Base-by-base conservation (phyloP, 1,139 yeast genomes). In the Meyerozyma elateridarum region DNA sequence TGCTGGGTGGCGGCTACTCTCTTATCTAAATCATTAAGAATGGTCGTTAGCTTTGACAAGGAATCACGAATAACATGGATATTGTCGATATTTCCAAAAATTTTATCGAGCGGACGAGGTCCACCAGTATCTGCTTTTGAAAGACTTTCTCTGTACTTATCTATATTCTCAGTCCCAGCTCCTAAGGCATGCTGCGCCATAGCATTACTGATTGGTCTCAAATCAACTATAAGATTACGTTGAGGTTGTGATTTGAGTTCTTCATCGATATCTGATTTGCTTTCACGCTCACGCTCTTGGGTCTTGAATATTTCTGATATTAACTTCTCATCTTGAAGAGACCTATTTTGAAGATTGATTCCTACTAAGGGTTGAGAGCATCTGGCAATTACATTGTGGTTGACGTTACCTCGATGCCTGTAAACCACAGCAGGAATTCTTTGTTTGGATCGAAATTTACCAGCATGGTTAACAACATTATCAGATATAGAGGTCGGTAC, bases 161-260 rank as follows among this genome's bases (percentile, higher is more conserved):
- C 97, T 70, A 88, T 85, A 44, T 76, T 82, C 51, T 91, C 98
- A 0, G 96, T 83, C 1, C 98, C 98, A 5, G 97, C 98, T 5
- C 98, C 98, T 17, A 91, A 60, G 0, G 97, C 97, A 36, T 88
- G 87, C 51, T 91, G 98, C 0, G 96, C 98, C 77, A 88, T 76
- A 8, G 98, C 97, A 56, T 91, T 91, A 0, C 96, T 83, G 8
- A 88, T 58, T 1, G 98, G 98, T 36, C 98, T 65, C 16, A 95
- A 83, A 59, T 91, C 98, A 2, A 88, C 91, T 24, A 91, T 78
- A 28, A 91, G 56, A 45, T 89, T 88, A 31, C 73, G 70, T 33
- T 75, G 72, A 0, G 72, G 70, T 39, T 67, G 73, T 53, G 34
- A 59, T 17, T 48, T 53, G 35, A 46, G 53, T 16, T 49, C 56